These are phyloP conservation scores for Neobulgaria alba DNA, from an alignment of 2,329 filamentous ascomycete genomes.

Conservation along the genomic window DNA sequence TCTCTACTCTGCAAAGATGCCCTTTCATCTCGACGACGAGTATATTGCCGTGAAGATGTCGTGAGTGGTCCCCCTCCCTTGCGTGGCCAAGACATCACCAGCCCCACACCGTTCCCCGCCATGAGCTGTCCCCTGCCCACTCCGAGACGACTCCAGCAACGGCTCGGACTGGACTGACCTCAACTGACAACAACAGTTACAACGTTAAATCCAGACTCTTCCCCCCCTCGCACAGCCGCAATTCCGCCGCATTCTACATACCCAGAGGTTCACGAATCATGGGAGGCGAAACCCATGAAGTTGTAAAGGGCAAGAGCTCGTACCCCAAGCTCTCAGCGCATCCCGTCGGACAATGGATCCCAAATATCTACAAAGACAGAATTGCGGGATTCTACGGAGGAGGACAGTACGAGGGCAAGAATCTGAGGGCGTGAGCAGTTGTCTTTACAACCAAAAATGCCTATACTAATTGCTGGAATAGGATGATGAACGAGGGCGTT, in stretches of 20 bases:
- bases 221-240: slow-evolving; percentile 8
- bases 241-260: neutral
- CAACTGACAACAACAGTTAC: slow-evolving; percentile 3
- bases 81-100: no score
- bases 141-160: no score
- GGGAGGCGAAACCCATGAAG: slow-evolving; percentile 27
- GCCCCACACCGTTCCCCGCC: no score
- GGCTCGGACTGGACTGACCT: neutral
- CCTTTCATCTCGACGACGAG: neutral
- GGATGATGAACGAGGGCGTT: slow-evolving; percentile 63
- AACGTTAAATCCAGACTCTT: neutral
- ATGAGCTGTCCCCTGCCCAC: no score
- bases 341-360: slow-evolving; percentile 70
- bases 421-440: slow-evolving; percentile 56
- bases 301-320: slow-evolving; percentile 19
- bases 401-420: slow-evolving; percentile 71
- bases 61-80: slow-evolving; percentile 2
- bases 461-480: slow-evolving; percentile 26
- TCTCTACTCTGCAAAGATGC: neutral
- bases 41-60: slow-evolving; percentile 1
- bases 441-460: neutral
- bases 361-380: slow-evolving; percentile 75
- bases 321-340: slow-evolving; percentile 27
- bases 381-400: slow-evolving; percentile 70
- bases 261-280: slow-evolving; percentile 21